Evolutionary conservation across 2,329 filamentous ascomycete genomes (phyloP), one percentile per base, ranked within the genome.

Genomic region (Colletotrichum liriopes): DNA sequence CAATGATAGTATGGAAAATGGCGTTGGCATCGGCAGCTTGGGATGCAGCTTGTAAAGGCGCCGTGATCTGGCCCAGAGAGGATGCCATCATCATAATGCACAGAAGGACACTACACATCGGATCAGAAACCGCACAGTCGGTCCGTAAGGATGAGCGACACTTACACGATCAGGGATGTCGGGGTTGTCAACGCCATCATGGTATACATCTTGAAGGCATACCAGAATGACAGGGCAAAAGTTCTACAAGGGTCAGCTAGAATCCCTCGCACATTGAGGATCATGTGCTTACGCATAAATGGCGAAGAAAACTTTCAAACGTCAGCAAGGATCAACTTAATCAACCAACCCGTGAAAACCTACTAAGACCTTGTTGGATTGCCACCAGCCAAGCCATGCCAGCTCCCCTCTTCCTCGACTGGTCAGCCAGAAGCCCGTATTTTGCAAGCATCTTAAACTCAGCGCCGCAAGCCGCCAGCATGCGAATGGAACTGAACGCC

Each of bases 401-500:
- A 9, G 77, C 55, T 5, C 79, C 82, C 26, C 77, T 76, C 37
- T 77, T 77, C 9, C 78, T 76, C 1, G 84, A 78, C 65, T 84
- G 79, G 1, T 80, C 76, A 1, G 85, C 79, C 74, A 81, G 82
- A 5, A 67, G 35, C 0, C 73, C 75, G 66, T 86, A 85, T 60
- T 81, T 83, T 3, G 68, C 75, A 0, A 76, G 75, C 56, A 85
- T 76, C 5, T 79, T 76, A 1, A 74, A 73, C 73, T 86, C 80
- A 0, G 84, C 85, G 6, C 84, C 83, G 12, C 84, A 81, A 0
- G 84, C 82, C 5, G 83, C 78, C 1, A 86, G 80, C n/a, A 84
- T 85, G 12, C 84, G 81, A 32, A 86, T 82, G 0, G 83, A 81
- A 1, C 76, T 74, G 47, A 87, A 81, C 0, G 82, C 79, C 70